phyloP scores from a whole-genome alignment of 2,329 filamentous ascomycete genomes.

The Aureobasidium sp. region DNA sequence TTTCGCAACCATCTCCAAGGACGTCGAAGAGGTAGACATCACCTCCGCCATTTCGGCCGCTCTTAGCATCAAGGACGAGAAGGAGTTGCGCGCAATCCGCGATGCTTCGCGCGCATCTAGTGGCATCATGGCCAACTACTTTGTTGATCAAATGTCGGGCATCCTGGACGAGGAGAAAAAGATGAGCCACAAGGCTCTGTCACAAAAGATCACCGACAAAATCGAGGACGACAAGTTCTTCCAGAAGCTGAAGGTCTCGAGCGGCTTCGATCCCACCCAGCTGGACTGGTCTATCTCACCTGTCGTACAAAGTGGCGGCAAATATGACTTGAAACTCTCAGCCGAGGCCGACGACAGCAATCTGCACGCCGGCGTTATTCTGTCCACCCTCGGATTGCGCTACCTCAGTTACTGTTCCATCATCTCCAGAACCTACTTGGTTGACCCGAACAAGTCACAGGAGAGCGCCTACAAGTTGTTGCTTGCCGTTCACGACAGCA shows the following conservation, averaged over 20 bases:
- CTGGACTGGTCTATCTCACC: constrained; percentile 92
- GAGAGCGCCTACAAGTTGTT: constrained; percentile 91
- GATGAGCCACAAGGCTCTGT: constrained; percentile 78
- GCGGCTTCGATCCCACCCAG: constrained; percentile 78
- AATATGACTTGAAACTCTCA: constrained; percentile 80
- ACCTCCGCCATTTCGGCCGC: constrained; percentile 72
- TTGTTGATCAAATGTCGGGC: constrained; percentile 95
- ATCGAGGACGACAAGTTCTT: constrained; percentile 93
- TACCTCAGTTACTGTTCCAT: constrained; percentile 95
- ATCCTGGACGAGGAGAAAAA: constrained; percentile 96
- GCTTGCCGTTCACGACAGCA: constrained; percentile 73
- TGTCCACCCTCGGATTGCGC: constrained; percentile 81
- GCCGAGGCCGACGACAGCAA: constrained; percentile 69
- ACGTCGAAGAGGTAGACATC: constrained; percentile 82
- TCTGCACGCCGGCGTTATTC: constrained; percentile 85
- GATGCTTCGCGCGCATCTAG: constrained; percentile 91
- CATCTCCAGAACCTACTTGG: constrained; percentile 87
- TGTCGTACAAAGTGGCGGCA: constrained; percentile 88
- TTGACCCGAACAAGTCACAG: constrained; percentile 93
- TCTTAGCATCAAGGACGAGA: constrained; percentile 90
- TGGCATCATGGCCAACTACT: constrained; percentile 90
- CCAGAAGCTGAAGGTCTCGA: constrained; percentile 73
- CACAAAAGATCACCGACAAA: constrained; percentile 83
- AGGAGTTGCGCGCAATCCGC: constrained; percentile 87
- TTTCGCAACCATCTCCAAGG: constrained; percentile 70